A percentile compares a stretch with the other conserved stretches of the same genome.
phyloP scores from a whole-genome alignment of 805 yeast species.

The Candida golubevii region DNA sequence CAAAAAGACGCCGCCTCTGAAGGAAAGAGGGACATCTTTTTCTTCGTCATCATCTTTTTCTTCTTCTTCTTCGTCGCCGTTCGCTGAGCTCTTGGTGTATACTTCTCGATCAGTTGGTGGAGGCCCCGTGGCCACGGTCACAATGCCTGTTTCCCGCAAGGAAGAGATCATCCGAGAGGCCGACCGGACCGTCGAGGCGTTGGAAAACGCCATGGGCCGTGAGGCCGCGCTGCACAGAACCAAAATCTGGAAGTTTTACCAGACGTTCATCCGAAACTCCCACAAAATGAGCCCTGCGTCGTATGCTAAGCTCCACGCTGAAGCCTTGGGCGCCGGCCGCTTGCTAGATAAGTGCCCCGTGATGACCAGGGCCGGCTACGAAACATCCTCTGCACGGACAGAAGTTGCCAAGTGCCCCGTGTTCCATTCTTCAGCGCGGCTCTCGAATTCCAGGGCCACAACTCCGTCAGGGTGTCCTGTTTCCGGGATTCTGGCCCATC shows the following conservation, averaged over 20 bases:
- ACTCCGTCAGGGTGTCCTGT: constrained; percentile 1
- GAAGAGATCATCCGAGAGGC: constrained; percentile 13
- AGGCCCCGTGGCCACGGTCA: background rate
- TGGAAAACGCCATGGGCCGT: constrained; percentile 8
- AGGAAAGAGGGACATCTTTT: too few species aligned
- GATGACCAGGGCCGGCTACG: constrained; percentile 26
- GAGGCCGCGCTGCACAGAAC: constrained; percentile 8
- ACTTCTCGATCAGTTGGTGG: background rate
- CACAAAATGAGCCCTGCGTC: constrained; percentile 25
- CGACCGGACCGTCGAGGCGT: constrained; percentile 12
- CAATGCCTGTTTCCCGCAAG: constrained; percentile 9
- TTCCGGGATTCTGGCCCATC: background rate
- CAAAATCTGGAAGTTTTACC: constrained; percentile 39
- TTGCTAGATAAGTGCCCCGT: constrained; percentile 16
- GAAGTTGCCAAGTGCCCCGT: constrained; percentile 19
- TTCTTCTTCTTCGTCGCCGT: background rate
- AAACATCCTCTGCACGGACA: constrained; percentile 17
- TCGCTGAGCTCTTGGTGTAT: background rate
- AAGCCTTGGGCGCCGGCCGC: constrained; percentile 16
- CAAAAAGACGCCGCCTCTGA: background rate
- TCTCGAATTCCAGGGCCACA: background rate
- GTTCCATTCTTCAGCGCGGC: background rate
- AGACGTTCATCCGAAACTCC: constrained; percentile 31
- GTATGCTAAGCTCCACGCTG: constrained; percentile 26
- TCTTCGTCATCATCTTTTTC: background rate